Percentiles rank a stretch among this genome's conserved stretches.
phyloP scores from a whole-genome alignment of 140 eudicot genomes.

The Oenanthe javanica region DNA sequence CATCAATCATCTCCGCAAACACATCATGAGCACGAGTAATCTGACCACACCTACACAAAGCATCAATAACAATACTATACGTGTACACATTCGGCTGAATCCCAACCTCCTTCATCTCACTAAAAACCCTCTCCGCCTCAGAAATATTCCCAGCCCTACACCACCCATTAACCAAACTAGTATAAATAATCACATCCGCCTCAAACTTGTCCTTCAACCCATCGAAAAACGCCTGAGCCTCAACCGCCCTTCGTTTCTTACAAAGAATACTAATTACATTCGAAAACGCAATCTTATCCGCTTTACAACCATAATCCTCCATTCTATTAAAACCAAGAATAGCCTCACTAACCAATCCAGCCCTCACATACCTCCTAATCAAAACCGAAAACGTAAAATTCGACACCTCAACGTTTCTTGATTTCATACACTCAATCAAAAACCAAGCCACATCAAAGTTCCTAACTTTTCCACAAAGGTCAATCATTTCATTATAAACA shows the following conservation, averaged over 20 bases:
- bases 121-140: constrained; percentile 66
- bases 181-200: constrained; percentile 61
- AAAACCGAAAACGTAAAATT: constrained; percentile 42
- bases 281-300: constrained; percentile 51
- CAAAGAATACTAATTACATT: constrained; percentile 48
- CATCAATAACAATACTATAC: constrained; percentile 63
- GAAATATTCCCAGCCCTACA: constrained; percentile 59
- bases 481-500: constrained; percentile 57
- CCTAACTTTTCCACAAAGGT: constrained; percentile 76
- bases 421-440: no score
- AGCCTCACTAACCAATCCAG: constrained; percentile 74
- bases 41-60: constrained; percentile 74
- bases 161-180: constrained; percentile 85
- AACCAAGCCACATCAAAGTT: no score
- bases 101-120: constrained; percentile 57
- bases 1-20: constrained; percentile 88
- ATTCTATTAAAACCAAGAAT: constrained; percentile 60
- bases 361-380: constrained; percentile 68
- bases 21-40: constrained; percentile 84
- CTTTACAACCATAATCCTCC: constrained; percentile 59
- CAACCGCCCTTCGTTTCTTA: constrained; percentile 55
- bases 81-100: constrained; percentile 76
- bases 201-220: constrained; percentile 56
- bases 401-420: no score
- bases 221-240: constrained; percentile 76